Base-by-base conservation (phyloP, 78 protist species). In the Dictyostelium intermedium region DNA sequence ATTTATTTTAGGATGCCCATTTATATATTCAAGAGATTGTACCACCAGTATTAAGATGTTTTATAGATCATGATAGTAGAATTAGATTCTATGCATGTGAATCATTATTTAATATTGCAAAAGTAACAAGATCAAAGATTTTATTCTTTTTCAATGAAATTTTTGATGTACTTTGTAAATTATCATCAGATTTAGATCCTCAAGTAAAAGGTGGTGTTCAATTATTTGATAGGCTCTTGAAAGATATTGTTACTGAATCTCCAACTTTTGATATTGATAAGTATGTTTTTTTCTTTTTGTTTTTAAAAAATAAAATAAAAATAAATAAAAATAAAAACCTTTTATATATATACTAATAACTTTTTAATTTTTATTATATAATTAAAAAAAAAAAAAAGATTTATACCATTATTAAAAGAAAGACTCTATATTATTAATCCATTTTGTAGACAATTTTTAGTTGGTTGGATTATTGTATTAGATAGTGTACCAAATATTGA, bases 81-180 rank as follows among this genome's bases (percentile, higher is more conserved):
- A 98, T 98, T 60, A 95, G 99, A 18, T 99, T 98, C 95, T 98
- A 97, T 84, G 99, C 99, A 6, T 98, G 99, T 81, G 99, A 99
- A 85, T 80, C 99, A 14, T 73, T 99, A 77, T 98, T 97, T 93
- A 99, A 99, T 96, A 74, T 99, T 32, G 96, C 99, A 9, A 98
- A 98, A 91, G 98, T 97, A 3, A 92, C 97, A 0, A 92, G 98
- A 32, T 70, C 72, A n/a, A 41, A 35, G 27, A 81, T 97, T 9
- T 83, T 98, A n/a, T 73, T 50, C 10, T 85, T 87, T 70, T 98
- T 98, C 77, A 97, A 97, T 84, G 97, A 96, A n/a, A 92, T 97
- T 50, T 98, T 98, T 61, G 98, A 97, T 63, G 97, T 91, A 30
- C 97, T 98, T 16, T 95, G 98, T 92, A 97, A 97, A 93, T 94